Percentiles rank a stretch among this genome's conserved stretches.
Conservation (phyloP, 106 monocot genomes). For the Dendrobium nobile region DNA sequence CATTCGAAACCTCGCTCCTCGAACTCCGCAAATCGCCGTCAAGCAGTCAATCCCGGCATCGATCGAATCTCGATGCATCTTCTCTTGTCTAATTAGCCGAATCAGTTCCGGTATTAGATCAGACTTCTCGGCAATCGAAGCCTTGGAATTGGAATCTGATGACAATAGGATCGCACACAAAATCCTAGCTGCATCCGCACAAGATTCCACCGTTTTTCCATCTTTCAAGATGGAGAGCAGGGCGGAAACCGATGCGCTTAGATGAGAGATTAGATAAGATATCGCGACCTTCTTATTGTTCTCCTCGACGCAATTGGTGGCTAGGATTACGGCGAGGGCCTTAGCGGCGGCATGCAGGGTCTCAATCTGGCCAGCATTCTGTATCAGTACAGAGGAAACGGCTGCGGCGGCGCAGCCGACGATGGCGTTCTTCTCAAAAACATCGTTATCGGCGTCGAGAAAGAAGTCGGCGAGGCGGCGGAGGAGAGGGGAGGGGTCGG, state of each 20-base stretch:
- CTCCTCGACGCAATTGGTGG: conserved; percentile 3
- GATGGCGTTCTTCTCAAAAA: conserved; percentile 38
- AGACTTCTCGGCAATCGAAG: conserved; percentile 19
- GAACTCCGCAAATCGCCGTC: conserved; percentile 9
- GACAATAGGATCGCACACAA: conserved; percentile 16
- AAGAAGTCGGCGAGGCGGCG: conserved; percentile 34
- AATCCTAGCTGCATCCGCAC: conserved; percentile 35
- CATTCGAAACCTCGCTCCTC: conserved; percentile 19
- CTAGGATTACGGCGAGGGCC: conserved; percentile 21
- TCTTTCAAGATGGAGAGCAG: conserved; percentile 20
- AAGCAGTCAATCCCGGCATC: conserved; percentile 36
- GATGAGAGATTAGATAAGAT: background rate
- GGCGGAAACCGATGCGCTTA: conserved; percentile 12
- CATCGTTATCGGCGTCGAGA: conserved; percentile 24
- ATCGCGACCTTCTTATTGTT: background rate
- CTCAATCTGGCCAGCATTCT: conserved; percentile 5
- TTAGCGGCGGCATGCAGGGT: conserved; percentile 20
- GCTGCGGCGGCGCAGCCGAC: conserved; percentile 16
- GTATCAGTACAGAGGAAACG: conserved; percentile 19
- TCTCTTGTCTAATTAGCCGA: conserved; percentile 28
- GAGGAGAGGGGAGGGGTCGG: conserved; percentile 27
- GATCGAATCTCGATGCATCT: conserved; percentile 1
- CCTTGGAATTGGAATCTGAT: conserved; percentile 14
- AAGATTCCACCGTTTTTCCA: conserved; percentile 9
- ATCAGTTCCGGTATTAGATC: conserved; percentile 36